A percentile compares a stretch with the other conserved stretches of the same genome.
phyloP scores from a whole-genome alignment of 495 filamentous ascomycete species.

The Penicillium manginii region DNA sequence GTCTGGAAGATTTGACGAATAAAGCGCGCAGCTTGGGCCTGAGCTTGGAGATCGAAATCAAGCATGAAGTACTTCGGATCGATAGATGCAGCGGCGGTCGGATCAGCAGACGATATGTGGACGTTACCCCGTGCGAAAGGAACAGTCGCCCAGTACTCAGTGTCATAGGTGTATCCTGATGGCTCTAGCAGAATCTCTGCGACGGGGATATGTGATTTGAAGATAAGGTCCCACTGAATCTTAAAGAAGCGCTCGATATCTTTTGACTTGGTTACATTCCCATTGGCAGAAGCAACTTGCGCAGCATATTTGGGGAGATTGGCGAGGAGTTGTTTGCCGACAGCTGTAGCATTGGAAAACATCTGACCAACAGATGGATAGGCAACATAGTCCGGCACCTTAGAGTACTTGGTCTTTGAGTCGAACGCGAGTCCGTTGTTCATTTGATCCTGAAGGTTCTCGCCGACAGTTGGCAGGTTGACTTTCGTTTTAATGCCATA shows the following conservation, averaged over 20 bases:
- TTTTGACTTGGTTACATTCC: slow-evolving; percentile 20
- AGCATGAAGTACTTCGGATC: slow-evolving; percentile 60
- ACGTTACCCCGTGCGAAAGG: slow-evolving; percentile 60
- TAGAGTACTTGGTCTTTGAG: slow-evolving; percentile 16
- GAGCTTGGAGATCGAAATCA: slow-evolving; percentile 49
- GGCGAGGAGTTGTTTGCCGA: slow-evolving; percentile 19
- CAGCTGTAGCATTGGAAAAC: slow-evolving; percentile 20
- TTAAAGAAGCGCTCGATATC: slow-evolving; percentile 27
- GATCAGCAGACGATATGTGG: slow-evolving; percentile 52
- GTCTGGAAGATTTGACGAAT: slow-evolving; percentile 33
- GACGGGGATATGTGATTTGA: slow-evolving; percentile 44
- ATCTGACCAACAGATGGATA: slow-evolving; percentile 24
- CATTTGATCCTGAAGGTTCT: slow-evolving; percentile 32
- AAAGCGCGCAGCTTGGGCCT: slow-evolving; percentile 31
- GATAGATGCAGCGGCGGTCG: slow-evolving; percentile 41
- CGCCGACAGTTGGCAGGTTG: slow-evolving; percentile 26
- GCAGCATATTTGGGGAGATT: slow-evolving; percentile 26
- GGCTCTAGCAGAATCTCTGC: slow-evolving; percentile 42
- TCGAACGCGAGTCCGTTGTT: slow-evolving; percentile 25
- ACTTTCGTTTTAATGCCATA: slow-evolving; percentile 23
- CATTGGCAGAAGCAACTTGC: slow-evolving; percentile 23
- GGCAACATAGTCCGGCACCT: slow-evolving; percentile 21
- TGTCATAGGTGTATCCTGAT: slow-evolving; percentile 24
- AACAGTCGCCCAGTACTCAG: slow-evolving; percentile 48
- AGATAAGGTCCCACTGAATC: slow-evolving; percentile 29